These are phyloP conservation scores for Hordeum pubiflorum DNA, from an alignment of 202 grass and related monocot genomes.

Conservation along the genomic window DNA sequence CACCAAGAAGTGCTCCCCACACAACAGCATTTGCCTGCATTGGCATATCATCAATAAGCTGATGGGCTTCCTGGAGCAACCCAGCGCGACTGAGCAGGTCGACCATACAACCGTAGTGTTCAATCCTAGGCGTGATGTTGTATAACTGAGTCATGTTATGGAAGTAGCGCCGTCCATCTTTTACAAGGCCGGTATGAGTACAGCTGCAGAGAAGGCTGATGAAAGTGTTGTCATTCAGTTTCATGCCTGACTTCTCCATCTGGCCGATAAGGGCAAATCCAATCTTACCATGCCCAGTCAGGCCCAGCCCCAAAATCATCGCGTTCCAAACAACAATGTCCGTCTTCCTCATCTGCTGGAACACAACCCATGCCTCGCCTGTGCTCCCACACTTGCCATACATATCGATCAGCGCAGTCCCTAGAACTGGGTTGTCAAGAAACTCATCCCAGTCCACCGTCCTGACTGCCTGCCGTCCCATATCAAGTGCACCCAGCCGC, in stretches of 20 bases:
- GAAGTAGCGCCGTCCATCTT: constrained; percentile 50
- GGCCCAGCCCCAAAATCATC: constrained; percentile 56
- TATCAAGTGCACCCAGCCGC: constrained; percentile 45
- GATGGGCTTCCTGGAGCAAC: constrained; percentile 44
- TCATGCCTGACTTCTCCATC: constrained; percentile 42
- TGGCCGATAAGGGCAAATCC: constrained; percentile 43
- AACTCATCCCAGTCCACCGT: constrained; percentile 42
- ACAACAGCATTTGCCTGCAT: constrained; percentile 55
- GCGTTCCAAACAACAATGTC: constrained; percentile 66
- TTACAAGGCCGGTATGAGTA: constrained; percentile 54
- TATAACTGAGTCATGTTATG: constrained; percentile 35
- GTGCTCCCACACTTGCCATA: constrained; percentile 61
- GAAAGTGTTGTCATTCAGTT: constrained; percentile 56
- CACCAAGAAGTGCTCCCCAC: constrained; percentile 59
- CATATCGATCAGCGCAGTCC: constrained; percentile 69
- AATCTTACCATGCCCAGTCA: constrained; percentile 43
- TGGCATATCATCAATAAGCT: constrained; percentile 46
- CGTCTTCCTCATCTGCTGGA: constrained; percentile 45
- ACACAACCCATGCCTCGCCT: constrained; percentile 35
- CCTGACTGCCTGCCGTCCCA: constrained; percentile 24
- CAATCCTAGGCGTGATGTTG: constrained; percentile 37
- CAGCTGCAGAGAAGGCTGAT: constrained; percentile 55
- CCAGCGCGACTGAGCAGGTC: constrained; percentile 55
- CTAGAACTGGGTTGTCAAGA: constrained; percentile 48
- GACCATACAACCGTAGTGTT: constrained; percentile 56